Evolutionary conservation across 2,329 filamentous ascomycete species (phyloP), one percentile per base, ranked within the genome.

Genomic region (Botrytis pseudocinerea): DNA sequence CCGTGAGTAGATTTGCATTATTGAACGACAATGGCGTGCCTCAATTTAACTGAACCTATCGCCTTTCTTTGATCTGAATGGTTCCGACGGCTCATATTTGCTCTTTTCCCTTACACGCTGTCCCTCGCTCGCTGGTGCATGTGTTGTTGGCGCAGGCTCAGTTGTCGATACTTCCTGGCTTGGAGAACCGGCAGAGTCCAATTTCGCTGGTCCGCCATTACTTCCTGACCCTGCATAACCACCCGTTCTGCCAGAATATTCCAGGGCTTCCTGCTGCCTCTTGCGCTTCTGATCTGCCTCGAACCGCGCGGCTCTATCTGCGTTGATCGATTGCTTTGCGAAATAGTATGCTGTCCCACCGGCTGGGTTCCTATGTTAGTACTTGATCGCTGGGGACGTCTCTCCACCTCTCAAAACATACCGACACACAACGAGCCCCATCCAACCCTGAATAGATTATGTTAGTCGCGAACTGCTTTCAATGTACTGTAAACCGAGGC

Each of bases 341-440:
- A 98, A 97, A 85, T 93, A 94, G 87, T 98, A 99, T 80, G 95
- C 94, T 76, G 92, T 93, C 77, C 90, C 96, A 80, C 95, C 96
- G 77, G 95, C 94, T 94, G 80, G 74, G 66, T 54, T 35, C 54
- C 25, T 46, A 51, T 32, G 46, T 72, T 20, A 72, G 70, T 35
- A 69, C 40, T 42, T n/a, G 28, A 63, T 64, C 14, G 69, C 79
- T 63, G 74, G 57, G 42, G 42, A 42, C 25, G 46, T 28, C 16
- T 40, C 22, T 28, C 35, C 40, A 35, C 18, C 60, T 69, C n/a
- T 32, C 44, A 59, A 65, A 44, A 80, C 90, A 74, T 88, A 94
- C 92, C 94, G 78, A 92, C 87, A 81, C 95, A 96, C 71, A 98
- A 88, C 68, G 94, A 88, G 78, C 93, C 95, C 96, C 94, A 98